These are phyloP conservation scores for Jackrogersella minutella DNA, from an alignment of 495 filamentous ascomycete species.

Conservation along the genomic window DNA sequence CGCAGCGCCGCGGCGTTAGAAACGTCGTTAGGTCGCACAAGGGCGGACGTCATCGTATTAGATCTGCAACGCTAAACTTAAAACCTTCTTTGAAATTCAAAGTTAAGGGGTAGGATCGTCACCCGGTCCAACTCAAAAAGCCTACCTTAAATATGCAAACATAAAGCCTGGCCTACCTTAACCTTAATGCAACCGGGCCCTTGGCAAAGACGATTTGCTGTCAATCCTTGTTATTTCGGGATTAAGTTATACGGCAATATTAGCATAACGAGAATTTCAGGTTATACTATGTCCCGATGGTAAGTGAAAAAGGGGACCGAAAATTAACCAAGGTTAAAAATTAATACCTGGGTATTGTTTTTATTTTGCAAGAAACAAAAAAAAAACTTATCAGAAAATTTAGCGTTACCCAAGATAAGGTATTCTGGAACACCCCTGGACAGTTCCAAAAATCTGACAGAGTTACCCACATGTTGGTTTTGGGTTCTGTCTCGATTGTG, in stretches of 20 bases:
- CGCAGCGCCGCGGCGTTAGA: neutral
- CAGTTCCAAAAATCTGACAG: neutral
- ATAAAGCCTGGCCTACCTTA: neutral
- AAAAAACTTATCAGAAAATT: neutral
- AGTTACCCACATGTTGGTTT: constrained; percentile 32
- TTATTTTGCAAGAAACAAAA: neutral
- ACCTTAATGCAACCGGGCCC: constrained; percentile 6
- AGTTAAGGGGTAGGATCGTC: constrained; percentile 25
- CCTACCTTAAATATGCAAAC: neutral
- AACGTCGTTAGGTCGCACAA: constrained; percentile 12
- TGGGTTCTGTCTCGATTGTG: constrained; percentile 38
- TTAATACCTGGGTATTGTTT: too few species aligned
- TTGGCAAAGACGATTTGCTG: neutral
- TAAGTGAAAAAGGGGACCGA: neutral
- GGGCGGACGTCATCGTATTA: constrained; percentile 20
- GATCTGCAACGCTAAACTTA: constrained; percentile 31
- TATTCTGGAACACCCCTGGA: constrained; percentile 23
- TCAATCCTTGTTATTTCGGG: neutral
- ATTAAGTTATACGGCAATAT: neutral
- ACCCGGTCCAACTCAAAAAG: constrained; percentile 13
- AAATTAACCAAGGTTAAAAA: neutral
- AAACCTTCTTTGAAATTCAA: constrained; percentile 28
- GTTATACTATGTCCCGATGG: neutral
- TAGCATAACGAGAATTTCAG: constrained; percentile 1
- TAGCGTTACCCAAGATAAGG: constrained; percentile 31